A percentile compares a stretch with the other conserved stretches of the same genome.
phyloP scores from a whole-genome alignment of 164 flowering plant genomes.

The Protea cynaroides region DNA sequence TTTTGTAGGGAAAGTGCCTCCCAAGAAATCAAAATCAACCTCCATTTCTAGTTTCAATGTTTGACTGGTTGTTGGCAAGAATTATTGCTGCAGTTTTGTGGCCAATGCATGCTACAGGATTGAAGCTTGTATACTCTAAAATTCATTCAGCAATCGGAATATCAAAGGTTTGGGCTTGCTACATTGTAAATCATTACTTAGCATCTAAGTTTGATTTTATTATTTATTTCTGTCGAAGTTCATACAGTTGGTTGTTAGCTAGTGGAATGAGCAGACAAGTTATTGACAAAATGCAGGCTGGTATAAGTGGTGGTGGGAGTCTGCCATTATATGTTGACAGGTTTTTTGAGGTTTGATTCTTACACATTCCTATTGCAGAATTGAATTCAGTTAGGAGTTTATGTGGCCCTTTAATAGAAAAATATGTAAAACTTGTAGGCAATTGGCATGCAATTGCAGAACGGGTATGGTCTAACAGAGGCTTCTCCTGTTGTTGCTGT shows the following conservation, averaged over 20 bases:
- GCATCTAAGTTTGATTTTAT: neutral
- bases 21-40: constrained; percentile 38
- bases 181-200: neutral
- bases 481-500: constrained; percentile 81
- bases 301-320: constrained; percentile 95
- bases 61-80: constrained; percentile 71
- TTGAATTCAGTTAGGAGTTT: neutral
- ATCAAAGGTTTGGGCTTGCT: constrained; percentile 53
- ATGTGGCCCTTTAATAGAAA: neutral
- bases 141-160: constrained; percentile 79
- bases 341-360: constrained; percentile 76
- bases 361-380: neutral
- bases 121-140: constrained; percentile 68
- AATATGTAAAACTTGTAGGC: constrained; percentile 42
- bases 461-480: constrained; percentile 94
- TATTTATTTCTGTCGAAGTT: neutral
- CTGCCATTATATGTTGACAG: constrained; percentile 71
- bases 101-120: constrained; percentile 77
- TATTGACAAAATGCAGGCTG: constrained; percentile 50
- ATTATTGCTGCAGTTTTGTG: constrained; percentile 44
- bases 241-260: constrained; percentile 6
- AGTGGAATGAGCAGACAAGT: constrained; percentile 1
- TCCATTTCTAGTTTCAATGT: constrained; percentile 25
- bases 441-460: constrained; percentile 68
- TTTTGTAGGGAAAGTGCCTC: constrained; percentile 65